Evolutionary conservation across 768 basidiomycete species (phyloP), one percentile per base, ranked within the genome.

Genomic region (Suillus subaureus): DNA sequence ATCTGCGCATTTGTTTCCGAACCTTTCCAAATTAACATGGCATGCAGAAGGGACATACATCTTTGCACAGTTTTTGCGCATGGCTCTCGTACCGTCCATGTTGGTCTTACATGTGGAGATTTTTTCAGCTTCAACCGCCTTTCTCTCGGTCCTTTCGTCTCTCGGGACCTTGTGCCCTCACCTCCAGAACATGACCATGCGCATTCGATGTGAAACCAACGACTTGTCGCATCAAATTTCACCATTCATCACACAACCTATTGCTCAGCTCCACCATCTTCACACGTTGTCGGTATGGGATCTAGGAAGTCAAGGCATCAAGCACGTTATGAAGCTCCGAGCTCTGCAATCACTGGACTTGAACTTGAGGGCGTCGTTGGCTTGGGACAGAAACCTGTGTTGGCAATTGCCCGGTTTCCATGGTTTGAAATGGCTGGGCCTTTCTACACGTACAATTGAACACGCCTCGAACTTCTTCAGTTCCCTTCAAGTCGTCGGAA

Each of bases 51-150:
- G 67, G 18, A 73, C 73, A 64, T 39, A 65, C 1, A 42, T 61
- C 28, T 71, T 71, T 68, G 57, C 71, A 0, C 70, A 73, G 35
- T 65, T 73, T 47, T 37, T 73, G 40, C 72, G 67, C 28, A 67
- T 74, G 31, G 33, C 73, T 28, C 73, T 71, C 7, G 70, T 73
- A 31, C 68, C 73, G 16, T 21, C 72, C 7, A 47, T 73, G 16
- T 12, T 23, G 23, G 47, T 13, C 23, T 49, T 49, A 3, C 12
- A 49, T 6, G 12, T 49, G 5, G 12, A 49, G 47, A 49, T 49
- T 49, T 3, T 4, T 49, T 49, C 47, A 23, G 47, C 47, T 49
- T 49, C 47, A 23, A 1, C 47, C 11, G 23, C 47, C 31, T 33
- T 33, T 18, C 31, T 55, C 54, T 33, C 31, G 18, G 54, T 55